These are phyloP conservation scores for Hypericum perforatum DNA, from an alignment of 345 rosid genomes.

Conservation along the genomic window DNA sequence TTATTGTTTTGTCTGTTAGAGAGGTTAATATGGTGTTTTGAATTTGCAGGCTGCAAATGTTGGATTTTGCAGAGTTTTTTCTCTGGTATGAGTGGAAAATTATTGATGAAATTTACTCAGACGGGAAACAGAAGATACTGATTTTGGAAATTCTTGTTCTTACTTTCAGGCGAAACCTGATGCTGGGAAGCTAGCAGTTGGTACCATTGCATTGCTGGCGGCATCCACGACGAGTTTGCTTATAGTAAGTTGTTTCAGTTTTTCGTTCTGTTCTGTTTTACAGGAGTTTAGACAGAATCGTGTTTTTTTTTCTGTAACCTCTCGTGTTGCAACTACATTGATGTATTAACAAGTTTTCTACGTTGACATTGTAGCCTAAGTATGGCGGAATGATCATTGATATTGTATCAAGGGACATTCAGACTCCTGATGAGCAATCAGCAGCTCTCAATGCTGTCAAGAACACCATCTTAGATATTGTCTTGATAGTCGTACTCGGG, in stretches of 20 bases:
- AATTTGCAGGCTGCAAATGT: conserved; percentile 62
- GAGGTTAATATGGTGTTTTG: conserved; percentile 11
- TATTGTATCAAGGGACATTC: conserved; percentile 44
- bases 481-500: conserved; percentile 49
- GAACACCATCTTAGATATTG: conserved; percentile 34
- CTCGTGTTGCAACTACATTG: too few relatives aligned
- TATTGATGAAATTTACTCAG: background rate
- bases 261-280: background rate
- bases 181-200: conserved; percentile 59
- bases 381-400: conserved; percentile 61
- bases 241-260: conserved; percentile 33
- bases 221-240: conserved; percentile 66
- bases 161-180: conserved; percentile 65
- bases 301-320: background rate
- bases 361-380: conserved; percentile 28
- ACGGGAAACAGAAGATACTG: background rate
- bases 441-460: conserved; percentile 38
- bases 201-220: conserved; percentile 61
- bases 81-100: conserved; percentile 42
- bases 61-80: conserved; percentile 55
- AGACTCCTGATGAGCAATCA: conserved; percentile 35
- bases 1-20: too few relatives aligned
- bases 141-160: background rate
- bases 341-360: background rate
- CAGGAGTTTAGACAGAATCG: background rate